Evolutionary conservation across 495 filamentous ascomycete species (phyloP), one percentile per base, ranked within the genome.

Genomic region (Hypoxylon lienhwacheense): DNA sequence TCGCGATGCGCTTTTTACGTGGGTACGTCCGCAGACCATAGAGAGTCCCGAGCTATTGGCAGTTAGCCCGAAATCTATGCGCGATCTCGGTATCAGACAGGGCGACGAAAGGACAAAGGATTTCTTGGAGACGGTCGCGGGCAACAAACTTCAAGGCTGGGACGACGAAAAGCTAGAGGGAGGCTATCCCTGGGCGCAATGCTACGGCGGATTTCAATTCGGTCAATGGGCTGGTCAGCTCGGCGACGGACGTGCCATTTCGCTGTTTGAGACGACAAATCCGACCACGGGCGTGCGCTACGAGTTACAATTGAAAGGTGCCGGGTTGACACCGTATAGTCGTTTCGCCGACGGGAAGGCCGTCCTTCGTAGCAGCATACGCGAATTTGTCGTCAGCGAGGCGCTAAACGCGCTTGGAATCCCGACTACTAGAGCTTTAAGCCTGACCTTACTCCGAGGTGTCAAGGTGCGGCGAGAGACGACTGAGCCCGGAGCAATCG

Each of bases 281-380:
- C 85, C 89, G 11, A 53, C 66, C 0, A 90, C 90, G 1, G 78
- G 79, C 1, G 74, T 61, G 11, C 80, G 91, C 3, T 96, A 93
- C 66, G 93, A 98, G 69, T 66, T 97, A 6, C 93, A 97, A 65
- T 77, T 98, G 37, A 98, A 95, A 71, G 93, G 93, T 16, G 92
- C 93, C 19, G 93, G 93, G 2, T 75, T 83, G 56, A 98, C 93
- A 2, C 93, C 93, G 0, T 98, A 97, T 68, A 93, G 88, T 15
- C 86, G 93, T 8, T 98, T 97, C 60, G 93, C 93, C n/a, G 93
- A 98, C 71, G 93, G 93, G 20, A 92, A 93, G 65, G 93, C 93
- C 2, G 93, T 97, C 7, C 76, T 98, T 15, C 75, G 93, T 36
- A 91, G 86, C 20, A 92, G 88, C 64, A 95, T 98, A 50, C 82